Conservation (phyloP, 2,329 filamentous ascomycete species). For the Aaosphaeria pasadenensis region DNA sequence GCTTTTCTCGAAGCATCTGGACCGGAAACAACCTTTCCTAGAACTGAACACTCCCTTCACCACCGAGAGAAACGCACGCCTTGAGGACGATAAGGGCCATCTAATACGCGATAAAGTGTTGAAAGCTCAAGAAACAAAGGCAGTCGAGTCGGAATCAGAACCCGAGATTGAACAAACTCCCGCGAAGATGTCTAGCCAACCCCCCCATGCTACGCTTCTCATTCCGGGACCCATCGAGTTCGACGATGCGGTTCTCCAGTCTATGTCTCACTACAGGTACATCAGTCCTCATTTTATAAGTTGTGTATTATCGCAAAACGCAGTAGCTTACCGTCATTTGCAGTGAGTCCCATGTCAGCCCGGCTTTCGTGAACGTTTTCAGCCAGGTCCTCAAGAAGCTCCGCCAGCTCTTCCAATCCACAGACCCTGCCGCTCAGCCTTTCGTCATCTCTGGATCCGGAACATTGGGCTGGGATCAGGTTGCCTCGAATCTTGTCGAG, state of each 20-base stretch:
- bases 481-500: conserved; percentile 90
- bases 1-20: conserved; percentile 61
- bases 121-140: not conserved
- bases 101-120: conserved; percentile 11
- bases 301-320: not conserved
- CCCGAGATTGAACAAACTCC: not conserved
- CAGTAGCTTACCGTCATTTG: not conserved
- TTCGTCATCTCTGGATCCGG: conserved; percentile 93
- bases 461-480: conserved; percentile 94
- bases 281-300: conserved; percentile 56
- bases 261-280: conserved; percentile 95
- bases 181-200: conserved; percentile 55
- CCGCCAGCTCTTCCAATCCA: conserved; percentile 91
- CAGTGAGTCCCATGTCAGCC: conserved; percentile 91
- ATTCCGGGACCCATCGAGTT: conserved; percentile 98
- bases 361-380: conserved; percentile 84
- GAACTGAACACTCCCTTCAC: conserved; percentile 64
- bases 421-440: conserved; percentile 76
- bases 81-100: conserved; percentile 52
- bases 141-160: conserved; percentile 1
- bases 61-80: conserved; percentile 53
- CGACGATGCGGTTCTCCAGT: conserved; percentile 91
- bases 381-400: conserved; percentile 85
- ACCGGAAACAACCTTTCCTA: conserved; percentile 50
- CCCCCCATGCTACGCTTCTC: conserved; percentile 70